A percentile compares a stretch with the other conserved stretches of the same genome.
Conservation (phyloP, 345 rosid genomes). For the Aethionema arabicum region DNA sequence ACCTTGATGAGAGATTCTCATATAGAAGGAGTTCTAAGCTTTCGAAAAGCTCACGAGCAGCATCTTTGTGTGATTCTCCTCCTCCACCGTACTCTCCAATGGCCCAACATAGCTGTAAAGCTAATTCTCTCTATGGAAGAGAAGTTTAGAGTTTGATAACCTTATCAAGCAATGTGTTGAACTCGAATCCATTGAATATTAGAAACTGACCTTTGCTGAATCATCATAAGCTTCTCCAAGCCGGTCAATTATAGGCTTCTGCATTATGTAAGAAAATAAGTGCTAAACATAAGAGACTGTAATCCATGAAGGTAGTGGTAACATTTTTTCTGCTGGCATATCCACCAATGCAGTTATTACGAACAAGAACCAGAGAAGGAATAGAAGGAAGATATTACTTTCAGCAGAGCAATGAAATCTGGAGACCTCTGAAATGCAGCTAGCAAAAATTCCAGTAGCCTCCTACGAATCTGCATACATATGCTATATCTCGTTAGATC, state of each 20-base stretch:
- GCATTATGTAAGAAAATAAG: slow-evolving; percentile 34
- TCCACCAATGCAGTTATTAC: background rate
- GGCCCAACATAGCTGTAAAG: slow-evolving; percentile 96
- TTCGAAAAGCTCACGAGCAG: slow-evolving; percentile 96
- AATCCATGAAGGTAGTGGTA: background rate
- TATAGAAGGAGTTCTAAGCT: slow-evolving; percentile 87
- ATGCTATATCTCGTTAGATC: slow-evolving; percentile 6
- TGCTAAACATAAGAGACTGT: background rate
- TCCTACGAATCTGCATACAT: slow-evolving; percentile 61
- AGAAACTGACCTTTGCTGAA: slow-evolving; percentile 68
- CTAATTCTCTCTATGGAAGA: slow-evolving; percentile 69
- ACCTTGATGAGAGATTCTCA: slow-evolving; percentile 93
- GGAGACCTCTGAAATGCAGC: slow-evolving; percentile 92
- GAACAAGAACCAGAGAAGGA: background rate
- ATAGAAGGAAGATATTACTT: slow-evolving; percentile 45
- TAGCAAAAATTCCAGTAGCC: slow-evolving; percentile 84
- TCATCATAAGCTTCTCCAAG: slow-evolving; percentile 96
- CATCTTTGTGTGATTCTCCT: slow-evolving; percentile 79
- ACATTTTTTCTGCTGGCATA: slow-evolving; percentile 8
- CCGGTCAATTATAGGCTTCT: slow-evolving; percentile 93
- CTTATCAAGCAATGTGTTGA: background rate
- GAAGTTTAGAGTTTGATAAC: slow-evolving; percentile 9
- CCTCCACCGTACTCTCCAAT: slow-evolving; percentile 98
- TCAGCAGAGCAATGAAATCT: slow-evolving; percentile 67
- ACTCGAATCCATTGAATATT: slow-evolving; percentile 1